Base-by-base conservation (phyloP, 768 basidiomycete genomes). In the Nidularia pulvinata region DNA sequence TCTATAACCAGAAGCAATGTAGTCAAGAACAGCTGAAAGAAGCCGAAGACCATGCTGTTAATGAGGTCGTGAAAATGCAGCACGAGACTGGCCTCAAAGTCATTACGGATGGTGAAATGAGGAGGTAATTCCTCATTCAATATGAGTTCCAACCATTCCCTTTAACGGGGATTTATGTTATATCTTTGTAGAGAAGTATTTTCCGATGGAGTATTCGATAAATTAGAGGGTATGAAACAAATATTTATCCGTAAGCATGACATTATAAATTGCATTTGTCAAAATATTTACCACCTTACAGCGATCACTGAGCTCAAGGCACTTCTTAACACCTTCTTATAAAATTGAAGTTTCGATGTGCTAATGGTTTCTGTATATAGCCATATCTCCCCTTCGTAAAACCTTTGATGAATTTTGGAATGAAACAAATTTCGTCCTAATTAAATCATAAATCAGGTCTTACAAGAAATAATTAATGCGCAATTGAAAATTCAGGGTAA, bases 141-240 rank as follows among this genome's bases (percentile, higher is more conserved):
- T 30, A 30, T 4, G 25, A 30, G 25, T 30, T 30, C 4, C 19
- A 11, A n/a, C 30, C 16, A 14, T 16, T 25, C 16, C 32, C 25
- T 30, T 14, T 47, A 35, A 9, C 13, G 48, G 2, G 33, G 48
- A 2, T 48, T 34, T 50, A 35, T 33, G 46, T 33, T 6, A 54
- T 16, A 19, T 30, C 22, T 33, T 33, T 7, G 4, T 62, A 85
- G 85, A 58, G 72, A 72, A 44, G 69, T 77, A 66, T 88, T 84
- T 64, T 85, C 74, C 52, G 83, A 88, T 46, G 86, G 86, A n/a
- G 82, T 87, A 33, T 86, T 86, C 63, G 79, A 88, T 59, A 83
- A 79, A 52, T 65, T 89, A 39, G 80, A 84, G 48, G 86, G 87
- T 48, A 86, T 88, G 82, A 73, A 72, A 48, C 70, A 66, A 54